Base-by-base conservation (phyloP, 1,139 yeast species). In the Magnusiomyces paraingens region DNA sequence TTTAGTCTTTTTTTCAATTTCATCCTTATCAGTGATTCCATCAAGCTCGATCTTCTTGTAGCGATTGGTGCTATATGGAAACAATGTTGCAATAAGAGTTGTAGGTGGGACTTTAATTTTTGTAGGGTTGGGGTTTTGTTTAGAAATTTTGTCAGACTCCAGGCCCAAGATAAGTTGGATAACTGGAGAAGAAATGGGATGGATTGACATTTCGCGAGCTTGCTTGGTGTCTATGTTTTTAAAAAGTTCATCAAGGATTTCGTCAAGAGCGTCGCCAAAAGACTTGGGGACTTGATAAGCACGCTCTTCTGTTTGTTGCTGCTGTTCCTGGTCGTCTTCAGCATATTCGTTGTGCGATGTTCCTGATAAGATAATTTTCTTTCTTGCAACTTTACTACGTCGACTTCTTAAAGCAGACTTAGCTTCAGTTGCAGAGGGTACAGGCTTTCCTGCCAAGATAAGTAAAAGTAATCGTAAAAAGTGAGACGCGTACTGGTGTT, bases 331-430 rank as follows among this genome's bases (percentile, higher is more conserved):
- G 64, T 83, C 85, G 61, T 83, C 88, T 12, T 80, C 83, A 18
- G 32, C 15, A n/a, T 39, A 20, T 38, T 15, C 22, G 40, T 11
- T 45, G 6, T 47, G 35, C 2, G 39, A 17, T 12, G 61, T 84
- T 63, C 87, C 96, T 64, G 83, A 84, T 52, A 91, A 84, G 62
- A 88, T 95, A 63, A 89, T 87, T 93, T 87, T 86, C 68, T 90
- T 90, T 68, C 98, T 81, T 1, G 97, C 96, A 66, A 87, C 85
- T 65, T 87, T 86, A 38, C 95, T 85, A 66, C 82, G 88, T 64
- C 89, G 89, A 45, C 95, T 86, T 66, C 99, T 79, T 61, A 90
- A 74, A 3, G 87, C 80, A 0, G 94, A 84, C 12, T 54, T 50
- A 62, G 87, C 78, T 60, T 78, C 76, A 0, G 86, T 80, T 1